Conservation (phyloP, 208 protist genomes). For the Spongospora subterranea region DNA sequence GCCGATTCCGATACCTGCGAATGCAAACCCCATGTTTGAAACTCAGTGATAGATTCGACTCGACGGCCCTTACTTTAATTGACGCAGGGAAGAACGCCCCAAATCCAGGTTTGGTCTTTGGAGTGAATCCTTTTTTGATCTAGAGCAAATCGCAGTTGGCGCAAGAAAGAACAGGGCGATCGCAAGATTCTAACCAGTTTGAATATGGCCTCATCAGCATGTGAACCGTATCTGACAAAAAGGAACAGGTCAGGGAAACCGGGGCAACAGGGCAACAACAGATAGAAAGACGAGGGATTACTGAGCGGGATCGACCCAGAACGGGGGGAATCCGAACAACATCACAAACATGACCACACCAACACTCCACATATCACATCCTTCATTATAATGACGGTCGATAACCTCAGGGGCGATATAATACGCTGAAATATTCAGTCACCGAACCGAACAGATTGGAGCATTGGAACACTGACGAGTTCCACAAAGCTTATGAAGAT, state of each 20-base stretch:
- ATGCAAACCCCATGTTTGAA: neutral
- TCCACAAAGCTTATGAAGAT: neutral
- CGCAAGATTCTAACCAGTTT: neutral
- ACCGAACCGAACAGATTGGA: neutral
- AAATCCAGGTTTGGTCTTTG: constrained; percentile 31
- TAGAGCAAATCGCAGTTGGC: neutral
- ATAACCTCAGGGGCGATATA: constrained; percentile 64
- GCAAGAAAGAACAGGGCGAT: neutral
- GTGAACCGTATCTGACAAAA: constrained; percentile 5
- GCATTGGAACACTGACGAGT: neutral
- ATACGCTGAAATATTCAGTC: neutral
- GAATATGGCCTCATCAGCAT: constrained; percentile 47
- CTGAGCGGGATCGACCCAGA: constrained; percentile 57
- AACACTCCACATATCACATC: constrained; percentile 67
- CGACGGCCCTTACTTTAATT: constrained; percentile 17
- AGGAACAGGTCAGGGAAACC: neutral
- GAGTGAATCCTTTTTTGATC: constrained; percentile 48
- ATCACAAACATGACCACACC: constrained; percentile 70
- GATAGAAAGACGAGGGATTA: neutral
- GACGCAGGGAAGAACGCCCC: constrained; percentile 35
- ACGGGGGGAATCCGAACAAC: constrained; percentile 70
- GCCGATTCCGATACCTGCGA: constrained; percentile 18
- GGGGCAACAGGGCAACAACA: no score
- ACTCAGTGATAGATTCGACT: neutral
- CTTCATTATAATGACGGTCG: constrained; percentile 55